Evolutionary conservation across 805 yeast genomes (phyloP).

Genomic region (Candida pseudofarinosa): DNA sequence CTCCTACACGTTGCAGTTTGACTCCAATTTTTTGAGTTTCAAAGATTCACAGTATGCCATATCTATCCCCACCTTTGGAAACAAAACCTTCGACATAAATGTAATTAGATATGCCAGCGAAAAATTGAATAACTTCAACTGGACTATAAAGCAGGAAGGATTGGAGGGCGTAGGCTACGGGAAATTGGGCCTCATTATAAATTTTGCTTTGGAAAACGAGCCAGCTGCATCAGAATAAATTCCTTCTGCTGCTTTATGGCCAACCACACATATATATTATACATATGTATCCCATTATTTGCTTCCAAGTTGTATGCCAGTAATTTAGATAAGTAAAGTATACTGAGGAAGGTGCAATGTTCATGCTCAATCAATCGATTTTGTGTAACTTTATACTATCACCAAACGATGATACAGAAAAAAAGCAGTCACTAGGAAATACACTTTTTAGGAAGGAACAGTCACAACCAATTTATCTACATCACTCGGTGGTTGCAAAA

Average conservation of each 20-base stretch:
- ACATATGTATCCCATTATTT: too few relatives aligned
- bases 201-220: conserved; percentile 36
- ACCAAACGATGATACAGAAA: conserved; percentile 16
- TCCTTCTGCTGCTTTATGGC: too few relatives aligned
- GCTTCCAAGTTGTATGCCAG: too few relatives aligned
- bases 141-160: conserved; percentile 39
- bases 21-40: conserved; percentile 50
- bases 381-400: conserved; percentile 3
- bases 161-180: conserved; percentile 30
- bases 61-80: conserved; percentile 44
- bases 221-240: too few relatives aligned
- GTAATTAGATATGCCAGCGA: conserved; percentile 42
- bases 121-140: conserved; percentile 42
- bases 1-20: conserved; percentile 48
- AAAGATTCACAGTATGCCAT: conserved; percentile 48
- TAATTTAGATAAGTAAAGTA: too few relatives aligned
- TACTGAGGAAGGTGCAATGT: too few relatives aligned
- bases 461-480: conserved; percentile 10
- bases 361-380: neutral
- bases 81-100: conserved; percentile 43
- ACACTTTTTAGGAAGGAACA: conserved; percentile 10
- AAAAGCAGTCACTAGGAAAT: conserved; percentile 19
- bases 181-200: conserved; percentile 29
- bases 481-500: neutral
- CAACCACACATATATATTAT: too few relatives aligned